phyloP scores from a whole-genome alignment of 306 rosid genomes.

The Cucurbita pepo region DNA sequence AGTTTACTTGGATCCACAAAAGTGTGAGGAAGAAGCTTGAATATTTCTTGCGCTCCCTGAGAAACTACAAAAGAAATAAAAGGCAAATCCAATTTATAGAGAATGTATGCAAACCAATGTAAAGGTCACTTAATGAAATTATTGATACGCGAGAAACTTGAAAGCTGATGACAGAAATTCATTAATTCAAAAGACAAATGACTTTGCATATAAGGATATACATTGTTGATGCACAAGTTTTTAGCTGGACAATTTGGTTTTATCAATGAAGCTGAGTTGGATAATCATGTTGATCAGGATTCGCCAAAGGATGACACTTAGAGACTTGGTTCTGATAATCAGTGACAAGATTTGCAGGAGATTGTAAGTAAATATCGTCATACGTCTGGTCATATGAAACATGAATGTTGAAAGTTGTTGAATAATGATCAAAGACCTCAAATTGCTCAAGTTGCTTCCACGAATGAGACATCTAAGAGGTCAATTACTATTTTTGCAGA shows the following conservation, averaged over 20 bases:
- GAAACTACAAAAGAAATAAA: constrained; percentile 44
- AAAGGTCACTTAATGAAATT: not conserved
- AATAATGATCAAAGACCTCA: too few relatives aligned
- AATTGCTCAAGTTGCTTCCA: too few relatives aligned
- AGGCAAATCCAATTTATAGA: not conserved
- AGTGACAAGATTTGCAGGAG: too few relatives aligned
- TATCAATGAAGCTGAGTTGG: too few relatives aligned
- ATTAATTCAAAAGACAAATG: not conserved
- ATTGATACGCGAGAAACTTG: not conserved
- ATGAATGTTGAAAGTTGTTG: too few relatives aligned
- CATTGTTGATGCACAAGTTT: not conserved
- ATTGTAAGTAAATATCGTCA: too few relatives aligned
- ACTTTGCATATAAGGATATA: not conserved
- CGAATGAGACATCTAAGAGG: too few relatives aligned
- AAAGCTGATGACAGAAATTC: not conserved
- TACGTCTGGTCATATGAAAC: too few relatives aligned
- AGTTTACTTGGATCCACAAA: constrained; percentile 65
- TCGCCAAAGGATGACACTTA: too few relatives aligned
- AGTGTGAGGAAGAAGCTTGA: constrained; percentile 86
- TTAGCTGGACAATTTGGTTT: not conserved
- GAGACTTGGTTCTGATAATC: too few relatives aligned
- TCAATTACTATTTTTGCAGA: too few relatives aligned
- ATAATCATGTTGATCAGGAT: too few relatives aligned
- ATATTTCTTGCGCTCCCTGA: constrained; percentile 77
- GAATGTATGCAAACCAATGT: not conserved